Evolutionary conservation across 108 stramenopile species (phyloP), one percentile per base, ranked within the genome.

Genomic region (Stephanodiscus minutulus): DNA sequence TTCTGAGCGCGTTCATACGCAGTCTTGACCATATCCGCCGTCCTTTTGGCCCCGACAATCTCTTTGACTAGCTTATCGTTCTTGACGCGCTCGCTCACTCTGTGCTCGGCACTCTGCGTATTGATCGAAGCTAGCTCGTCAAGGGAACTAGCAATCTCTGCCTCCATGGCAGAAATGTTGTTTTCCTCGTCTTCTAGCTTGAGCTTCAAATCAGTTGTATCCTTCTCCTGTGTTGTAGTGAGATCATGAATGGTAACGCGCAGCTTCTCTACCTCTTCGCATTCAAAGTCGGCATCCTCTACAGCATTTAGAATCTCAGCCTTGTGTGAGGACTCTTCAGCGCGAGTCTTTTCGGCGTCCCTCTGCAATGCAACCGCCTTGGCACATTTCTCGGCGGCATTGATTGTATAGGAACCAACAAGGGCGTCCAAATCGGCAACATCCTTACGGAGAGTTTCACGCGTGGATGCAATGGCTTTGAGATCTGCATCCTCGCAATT

Each of bases 221-320:
- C 69, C 50, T 70, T 74, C 36, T 74, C 79, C 48, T 81, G 68
- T 41, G 46, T 65, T 7, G 68, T 57, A 33, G 63, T 70, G 47
- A 81, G 68, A 64, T 81, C 79, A 17, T 66, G 54, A 44, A 81
- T 70, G 5, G 79, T 65, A 24, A 60, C 55, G 24, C 68, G 68
- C 11, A 81, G 72, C 15, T 54, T 62, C 44, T 58, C 58, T 18
- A 81, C 73, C 58, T 74, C 79, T 37, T 68, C 44, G 52, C 66
- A 68, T 33, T 74, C 79, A 35, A 35, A 36, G 55, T 64, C 57
- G 54, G 79, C 68, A 10, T 70, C 73, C 35, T 59, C 63, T 2
- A 81, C 68, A 17, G 70, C 66, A 28, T 70, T 64, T 3, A 59
- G 2, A 11, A 70, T 39, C 39, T 49, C 44, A 27, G 56, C 63